Evolutionary conservation across 2,329 filamentous ascomycete genomes (phyloP).

Genomic region (Aspergillus melleus): DNA sequence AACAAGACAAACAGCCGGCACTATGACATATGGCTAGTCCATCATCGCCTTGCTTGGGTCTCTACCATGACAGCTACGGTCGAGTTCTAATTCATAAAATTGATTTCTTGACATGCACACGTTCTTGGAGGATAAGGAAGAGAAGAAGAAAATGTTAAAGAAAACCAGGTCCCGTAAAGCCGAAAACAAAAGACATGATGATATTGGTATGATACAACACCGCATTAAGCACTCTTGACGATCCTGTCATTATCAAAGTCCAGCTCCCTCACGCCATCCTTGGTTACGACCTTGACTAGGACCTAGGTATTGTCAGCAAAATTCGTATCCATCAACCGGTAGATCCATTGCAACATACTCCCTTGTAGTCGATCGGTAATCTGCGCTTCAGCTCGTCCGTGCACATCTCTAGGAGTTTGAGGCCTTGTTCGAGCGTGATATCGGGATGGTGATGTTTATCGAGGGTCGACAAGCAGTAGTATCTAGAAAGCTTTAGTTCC

Average conservation of each 20-base stretch:
- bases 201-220: conserved; percentile 34
- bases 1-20: conserved; percentile 27
- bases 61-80: conserved; percentile 9
- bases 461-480: conserved; percentile 96
- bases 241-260: conserved; percentile 78
- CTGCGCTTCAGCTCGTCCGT: conserved; percentile 95
- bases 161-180: conserved; percentile 26
- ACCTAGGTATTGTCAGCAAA: conserved; percentile 33
- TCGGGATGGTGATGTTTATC: conserved; percentile 99
- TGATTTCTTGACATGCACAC: conserved; percentile 23
- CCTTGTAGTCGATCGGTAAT: conserved; percentile 98
- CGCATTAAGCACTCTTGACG: conserved; percentile 47
- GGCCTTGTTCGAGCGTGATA: conserved; percentile 82
- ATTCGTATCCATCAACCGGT: conserved; percentile 4
- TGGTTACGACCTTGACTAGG: conserved; percentile 86
- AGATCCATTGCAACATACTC: conserved; percentile 55
- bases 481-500: conserved; percentile 52
- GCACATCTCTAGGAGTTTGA: conserved; percentile 92
- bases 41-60: no score
- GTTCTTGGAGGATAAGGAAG: conserved; percentile 12
- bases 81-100: conserved; percentile 18
- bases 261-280: conserved; percentile 84
- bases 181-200: conserved; percentile 27
- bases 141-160: conserved; percentile 11
- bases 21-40: not conserved